phyloP scores from a whole-genome alignment of 345 rosid species.

The Hypericum androsaemum region DNA sequence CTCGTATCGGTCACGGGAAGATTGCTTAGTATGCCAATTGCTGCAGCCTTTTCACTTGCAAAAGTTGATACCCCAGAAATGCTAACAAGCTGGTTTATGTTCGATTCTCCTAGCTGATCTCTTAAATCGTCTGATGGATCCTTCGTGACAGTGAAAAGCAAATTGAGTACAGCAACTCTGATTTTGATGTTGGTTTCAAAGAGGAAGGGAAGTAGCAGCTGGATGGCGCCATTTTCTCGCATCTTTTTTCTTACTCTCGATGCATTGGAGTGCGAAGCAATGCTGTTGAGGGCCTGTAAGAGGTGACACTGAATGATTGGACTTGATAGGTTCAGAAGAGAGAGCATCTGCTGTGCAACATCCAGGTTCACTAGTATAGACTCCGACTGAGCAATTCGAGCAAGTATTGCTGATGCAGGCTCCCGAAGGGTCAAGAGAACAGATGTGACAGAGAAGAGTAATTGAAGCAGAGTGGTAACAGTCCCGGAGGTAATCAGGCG shows the following conservation, averaged over 20 bases:
- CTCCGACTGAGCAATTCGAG: conserved; percentile 51
- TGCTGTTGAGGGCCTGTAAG: conserved; percentile 48
- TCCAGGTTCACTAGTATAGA: conserved; percentile 44
- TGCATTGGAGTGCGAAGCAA: conserved; percentile 44
- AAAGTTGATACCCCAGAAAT: conserved; percentile 27
- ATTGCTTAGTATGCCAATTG: conserved; percentile 49
- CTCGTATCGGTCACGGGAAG: conserved; percentile 39
- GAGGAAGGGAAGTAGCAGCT: conserved; percentile 58
- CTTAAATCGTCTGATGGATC: conserved; percentile 36
- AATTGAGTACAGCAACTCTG: conserved; percentile 42
- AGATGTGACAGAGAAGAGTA: conserved; percentile 72
- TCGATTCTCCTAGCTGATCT: conserved; percentile 45
- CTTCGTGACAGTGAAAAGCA: conserved; percentile 41
- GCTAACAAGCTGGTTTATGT: conserved; percentile 26
- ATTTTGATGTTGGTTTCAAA: conserved; percentile 31
- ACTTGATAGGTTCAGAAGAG: conserved; percentile 55
- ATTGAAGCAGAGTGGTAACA: conserved; percentile 45
- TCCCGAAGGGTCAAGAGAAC: conserved; percentile 70
- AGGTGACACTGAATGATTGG: conserved; percentile 47
- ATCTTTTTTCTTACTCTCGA: conserved; percentile 44
- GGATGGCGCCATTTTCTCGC: conserved; percentile 54
- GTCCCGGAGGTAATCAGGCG: conserved; percentile 45
- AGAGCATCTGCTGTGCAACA: conserved; percentile 68
- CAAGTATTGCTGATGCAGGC: conserved; percentile 67
- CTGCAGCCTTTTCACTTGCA: conserved; percentile 42